Percentiles rank a stretch among this genome's conserved stretches.
These are phyloP conservation scores for Vachellia pachyceras DNA, from an alignment of 306 rosid species.

Conservation along the genomic window DNA sequence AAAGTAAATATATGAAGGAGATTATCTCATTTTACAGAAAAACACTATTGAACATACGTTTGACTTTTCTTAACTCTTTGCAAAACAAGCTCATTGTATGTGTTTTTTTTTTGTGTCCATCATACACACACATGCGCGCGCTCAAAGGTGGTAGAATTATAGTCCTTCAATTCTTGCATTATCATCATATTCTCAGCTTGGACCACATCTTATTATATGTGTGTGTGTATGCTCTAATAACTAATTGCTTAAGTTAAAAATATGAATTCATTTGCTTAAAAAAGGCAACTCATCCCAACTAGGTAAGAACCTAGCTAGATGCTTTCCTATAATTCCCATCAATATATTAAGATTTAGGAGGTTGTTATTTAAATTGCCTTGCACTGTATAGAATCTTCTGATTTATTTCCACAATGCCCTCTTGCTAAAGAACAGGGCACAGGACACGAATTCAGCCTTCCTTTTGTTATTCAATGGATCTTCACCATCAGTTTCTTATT, in stretches of 20 bases:
- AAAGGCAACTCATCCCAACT: not conserved
- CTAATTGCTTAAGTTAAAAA: not conserved
- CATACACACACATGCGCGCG: too few relatives aligned
- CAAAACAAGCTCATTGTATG: too few relatives aligned
- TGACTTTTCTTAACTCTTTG: too few relatives aligned
- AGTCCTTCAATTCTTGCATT: slow-evolving; percentile 15
- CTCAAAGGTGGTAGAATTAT: not conserved
- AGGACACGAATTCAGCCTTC: not conserved
- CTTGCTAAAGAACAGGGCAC: not conserved
- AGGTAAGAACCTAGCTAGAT: slow-evolving; percentile 36
- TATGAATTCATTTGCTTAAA: not conserved
- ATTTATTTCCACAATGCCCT: not conserved
- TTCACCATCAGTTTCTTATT: not conserved
- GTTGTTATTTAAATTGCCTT: not conserved
- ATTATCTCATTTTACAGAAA: too few relatives aligned
- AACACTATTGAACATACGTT: too few relatives aligned
- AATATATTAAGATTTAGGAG: not conserved
- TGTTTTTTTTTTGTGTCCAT: too few relatives aligned
- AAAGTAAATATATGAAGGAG: too few relatives aligned
- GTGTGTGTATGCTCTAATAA: too few relatives aligned
- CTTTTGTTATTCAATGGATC: not conserved
- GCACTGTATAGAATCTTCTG: not conserved
- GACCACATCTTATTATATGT: not conserved
- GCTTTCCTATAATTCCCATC: not conserved
- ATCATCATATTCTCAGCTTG: slow-evolving; percentile 18